A percentile compares a stretch with the other conserved stretches of the same genome.
These are phyloP conservation scores for Claviceps monticola DNA, from an alignment of 2,329 filamentous ascomycete species.

Conservation along the genomic window DNA sequence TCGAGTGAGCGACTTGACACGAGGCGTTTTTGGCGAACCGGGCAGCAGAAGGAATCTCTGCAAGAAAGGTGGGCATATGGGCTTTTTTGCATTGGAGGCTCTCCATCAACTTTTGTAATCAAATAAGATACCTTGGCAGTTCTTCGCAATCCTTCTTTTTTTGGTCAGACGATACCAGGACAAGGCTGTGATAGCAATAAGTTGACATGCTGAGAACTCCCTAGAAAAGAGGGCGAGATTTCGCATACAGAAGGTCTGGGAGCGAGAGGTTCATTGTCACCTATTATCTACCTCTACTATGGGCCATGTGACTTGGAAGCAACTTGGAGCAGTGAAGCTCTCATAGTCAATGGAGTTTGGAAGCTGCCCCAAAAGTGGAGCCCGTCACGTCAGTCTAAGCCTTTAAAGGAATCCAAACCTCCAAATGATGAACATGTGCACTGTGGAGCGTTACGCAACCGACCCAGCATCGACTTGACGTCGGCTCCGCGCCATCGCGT, in stretches of 20 bases:
- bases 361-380: slow-evolving; percentile 1
- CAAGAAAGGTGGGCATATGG: not conserved
- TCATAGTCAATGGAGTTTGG: not conserved
- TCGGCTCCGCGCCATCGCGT: slow-evolving; percentile 2
- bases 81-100: not conserved
- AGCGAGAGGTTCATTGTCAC: too few relatives aligned
- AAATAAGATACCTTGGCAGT: not conserved
- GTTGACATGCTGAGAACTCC: not conserved
- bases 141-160: not conserved
- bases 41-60: not conserved
- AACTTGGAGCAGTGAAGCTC: too few relatives aligned
- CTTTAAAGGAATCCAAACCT: not conserved
- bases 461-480: slow-evolving; percentile 1
- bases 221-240: too few relatives aligned
- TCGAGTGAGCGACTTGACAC: not conserved
- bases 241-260: too few relatives aligned
- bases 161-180: not conserved
- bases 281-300: not conserved
- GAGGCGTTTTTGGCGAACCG: not conserved
- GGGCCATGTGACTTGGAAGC: not conserved
- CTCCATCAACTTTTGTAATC: not conserved
- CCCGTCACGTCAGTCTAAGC: not conserved
- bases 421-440: slow-evolving; percentile 1
- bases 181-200: not conserved
- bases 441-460: slow-evolving; percentile 3